phyloP scores from a whole-genome alignment of 305 asterid species.

The Fraxinus sp. region DNA sequence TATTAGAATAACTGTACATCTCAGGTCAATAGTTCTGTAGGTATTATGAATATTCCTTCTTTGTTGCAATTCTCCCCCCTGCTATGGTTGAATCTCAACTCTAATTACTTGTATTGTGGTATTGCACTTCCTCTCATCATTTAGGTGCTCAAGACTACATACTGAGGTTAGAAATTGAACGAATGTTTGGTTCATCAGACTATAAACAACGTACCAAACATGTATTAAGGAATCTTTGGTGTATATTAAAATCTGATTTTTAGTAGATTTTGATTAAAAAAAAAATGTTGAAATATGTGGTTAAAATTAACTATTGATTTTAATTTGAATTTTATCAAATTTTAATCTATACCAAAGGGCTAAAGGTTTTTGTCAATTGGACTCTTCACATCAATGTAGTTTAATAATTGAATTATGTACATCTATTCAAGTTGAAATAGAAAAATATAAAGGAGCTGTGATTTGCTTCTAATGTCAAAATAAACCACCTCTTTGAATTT shows the following conservation, averaged over 20 bases:
- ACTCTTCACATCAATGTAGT: not conserved
- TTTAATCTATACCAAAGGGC: not conserved
- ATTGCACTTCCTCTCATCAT: not conserved
- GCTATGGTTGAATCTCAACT: not conserved
- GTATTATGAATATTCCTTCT: not conserved
- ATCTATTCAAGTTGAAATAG: not conserved
- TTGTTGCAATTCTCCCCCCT: not conserved
- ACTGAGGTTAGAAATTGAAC: not conserved
- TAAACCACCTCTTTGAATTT: not conserved
- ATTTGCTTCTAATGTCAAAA: not conserved
- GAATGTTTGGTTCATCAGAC: not conserved
- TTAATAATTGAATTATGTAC: too few relatives aligned
- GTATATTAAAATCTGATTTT: not conserved
- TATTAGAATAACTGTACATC: not conserved
- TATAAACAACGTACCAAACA: not conserved
- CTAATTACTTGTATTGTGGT: not conserved
- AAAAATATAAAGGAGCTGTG: not conserved
- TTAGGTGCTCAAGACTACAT: not conserved
- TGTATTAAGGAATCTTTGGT: not conserved
- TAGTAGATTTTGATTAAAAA: not conserved
- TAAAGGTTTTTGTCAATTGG: not conserved
- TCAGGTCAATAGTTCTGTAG: not conserved
- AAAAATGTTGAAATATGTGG: not conserved
- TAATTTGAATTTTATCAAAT: not conserved
- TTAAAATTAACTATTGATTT: too few relatives aligned